Percentiles rank a stretch among this genome's conserved stretches.
Evolutionary conservation across 2,329 filamentous ascomycete genomes (phyloP).

Genomic region (Fusarium sp.): DNA sequence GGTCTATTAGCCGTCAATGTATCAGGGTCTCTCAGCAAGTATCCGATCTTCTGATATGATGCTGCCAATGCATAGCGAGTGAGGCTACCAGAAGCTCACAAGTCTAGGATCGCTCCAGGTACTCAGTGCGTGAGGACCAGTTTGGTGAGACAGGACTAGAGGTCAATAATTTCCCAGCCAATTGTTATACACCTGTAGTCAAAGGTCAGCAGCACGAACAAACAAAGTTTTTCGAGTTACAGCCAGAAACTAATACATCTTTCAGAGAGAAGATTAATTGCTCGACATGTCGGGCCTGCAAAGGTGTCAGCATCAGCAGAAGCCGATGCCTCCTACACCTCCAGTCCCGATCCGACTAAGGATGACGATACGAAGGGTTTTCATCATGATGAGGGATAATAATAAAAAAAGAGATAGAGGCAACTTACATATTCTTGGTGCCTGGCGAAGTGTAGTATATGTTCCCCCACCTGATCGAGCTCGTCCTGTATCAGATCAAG

Average conservation of each 20-base stretch:
- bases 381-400: slow-evolving; percentile 73
- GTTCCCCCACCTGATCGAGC: background rate
- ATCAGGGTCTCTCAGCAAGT: background rate
- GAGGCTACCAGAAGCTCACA: background rate
- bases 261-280: slow-evolving; percentile 68
- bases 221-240: background rate
- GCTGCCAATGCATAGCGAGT: background rate
- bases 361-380: slow-evolving; percentile 88
- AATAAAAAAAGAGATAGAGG: background rate
- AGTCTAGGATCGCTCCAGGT: background rate
- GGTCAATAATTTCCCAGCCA: background rate
- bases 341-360: slow-evolving; percentile 78
- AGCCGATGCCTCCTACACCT: slow-evolving; percentile 50
- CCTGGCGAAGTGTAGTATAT: background rate
- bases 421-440: slow-evolving; percentile 21
- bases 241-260: slow-evolving; percentile 6
- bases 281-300: slow-evolving; percentile 58
- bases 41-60: background rate
- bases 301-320: slow-evolving; percentile 47
- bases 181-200: slow-evolving; percentile 13
- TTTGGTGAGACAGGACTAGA: background rate
- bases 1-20: background rate
- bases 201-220: slow-evolving; percentile 27
- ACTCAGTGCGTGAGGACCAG: background rate
- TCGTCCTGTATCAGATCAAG: background rate